Percentiles rank a stretch among this genome's conserved stretches.
These are phyloP conservation scores for Blastocystis sp. DNA, from an alignment of 352 stramenopile genomes.

Conservation along the genomic window DNA sequence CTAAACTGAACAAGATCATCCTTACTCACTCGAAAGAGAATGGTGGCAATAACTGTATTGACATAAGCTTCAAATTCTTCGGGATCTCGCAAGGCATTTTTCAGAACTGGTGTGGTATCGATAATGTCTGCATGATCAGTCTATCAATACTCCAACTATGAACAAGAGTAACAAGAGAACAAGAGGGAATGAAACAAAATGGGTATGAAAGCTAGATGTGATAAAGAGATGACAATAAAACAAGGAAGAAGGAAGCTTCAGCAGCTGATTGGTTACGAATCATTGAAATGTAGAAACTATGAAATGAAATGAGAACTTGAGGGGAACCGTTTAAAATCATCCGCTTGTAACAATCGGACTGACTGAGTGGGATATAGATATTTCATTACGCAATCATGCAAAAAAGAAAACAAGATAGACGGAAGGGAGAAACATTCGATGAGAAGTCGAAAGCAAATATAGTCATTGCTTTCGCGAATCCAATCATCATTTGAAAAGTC, in stretches of 20 bases:
- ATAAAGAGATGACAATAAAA: neutral
- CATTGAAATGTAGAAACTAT: neutral
- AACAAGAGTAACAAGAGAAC: neutral
- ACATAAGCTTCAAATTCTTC: neutral
- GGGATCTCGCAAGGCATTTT: neutral
- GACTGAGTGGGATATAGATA: neutral
- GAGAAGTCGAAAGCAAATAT: neutral
- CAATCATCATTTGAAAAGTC: neutral
- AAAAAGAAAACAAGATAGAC: neutral
- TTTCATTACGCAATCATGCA: neutral
- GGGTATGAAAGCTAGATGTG: neutral
- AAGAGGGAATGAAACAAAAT: neutral
- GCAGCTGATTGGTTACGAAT: neutral
- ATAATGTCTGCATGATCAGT: neutral
- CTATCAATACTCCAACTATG: neutral
- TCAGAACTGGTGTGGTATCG: neutral
- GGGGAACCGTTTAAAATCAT: too few species aligned
- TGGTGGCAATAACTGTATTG: neutral
- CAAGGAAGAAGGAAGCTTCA: neutral
- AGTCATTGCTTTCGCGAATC: neutral
- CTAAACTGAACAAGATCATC: neutral
- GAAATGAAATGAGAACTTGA: too few species aligned
- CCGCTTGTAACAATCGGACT: too few species aligned
- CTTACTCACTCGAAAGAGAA: conserved; percentile 9
- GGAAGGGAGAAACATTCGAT: conserved; percentile 6